Percentiles rank a stretch among this genome's conserved stretches.
These are phyloP conservation scores for Thalassiosira hispida DNA, from an alignment of 352 stramenopile species.

Conservation along the genomic window DNA sequence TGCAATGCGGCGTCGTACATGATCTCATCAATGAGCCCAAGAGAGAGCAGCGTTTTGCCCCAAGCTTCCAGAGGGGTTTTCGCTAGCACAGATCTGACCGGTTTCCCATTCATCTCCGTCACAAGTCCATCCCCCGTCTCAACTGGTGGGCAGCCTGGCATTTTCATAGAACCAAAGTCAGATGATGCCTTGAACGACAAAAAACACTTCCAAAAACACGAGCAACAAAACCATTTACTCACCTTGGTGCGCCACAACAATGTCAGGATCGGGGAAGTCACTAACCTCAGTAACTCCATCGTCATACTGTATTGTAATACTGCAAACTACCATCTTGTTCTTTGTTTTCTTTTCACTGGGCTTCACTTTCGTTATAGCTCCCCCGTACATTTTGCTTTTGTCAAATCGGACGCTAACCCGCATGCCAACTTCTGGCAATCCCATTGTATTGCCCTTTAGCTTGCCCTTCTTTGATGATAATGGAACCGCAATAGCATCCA, in stretches of 20 bases:
- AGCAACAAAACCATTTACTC: slow-evolving; percentile 41
- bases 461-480: slow-evolving; percentile 34
- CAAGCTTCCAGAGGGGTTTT: slow-evolving; percentile 79
- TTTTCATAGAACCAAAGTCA: background rate
- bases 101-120: slow-evolving; percentile 74
- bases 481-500: slow-evolving; percentile 50
- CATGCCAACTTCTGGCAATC: slow-evolving; percentile 69
- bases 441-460: slow-evolving; percentile 8
- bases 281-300: slow-evolving; percentile 76
- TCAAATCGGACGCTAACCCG: slow-evolving; percentile 78
- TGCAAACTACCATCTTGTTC: slow-evolving; percentile 39
- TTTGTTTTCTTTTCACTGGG: slow-evolving; percentile 47
- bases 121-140: slow-evolving; percentile 51
- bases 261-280: slow-evolving; percentile 81
- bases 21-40: slow-evolving; percentile 85
- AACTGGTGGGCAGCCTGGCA: slow-evolving; percentile 47
- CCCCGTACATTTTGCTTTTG: slow-evolving; percentile 64
- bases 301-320: slow-evolving; percentile 81
- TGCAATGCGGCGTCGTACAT: slow-evolving; percentile 70
- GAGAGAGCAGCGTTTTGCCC: slow-evolving; percentile 73
- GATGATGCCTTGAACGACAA: background rate
- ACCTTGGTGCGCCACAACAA: slow-evolving; percentile 76
- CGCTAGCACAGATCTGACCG: slow-evolving; percentile 67
- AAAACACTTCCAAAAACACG: background rate
- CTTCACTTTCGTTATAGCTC: slow-evolving; percentile 65